Evolutionary conservation across 208 protist genomes (phyloP), one percentile per base, ranked within the genome.

Genomic region (Trypanosoma grayi): DNA sequence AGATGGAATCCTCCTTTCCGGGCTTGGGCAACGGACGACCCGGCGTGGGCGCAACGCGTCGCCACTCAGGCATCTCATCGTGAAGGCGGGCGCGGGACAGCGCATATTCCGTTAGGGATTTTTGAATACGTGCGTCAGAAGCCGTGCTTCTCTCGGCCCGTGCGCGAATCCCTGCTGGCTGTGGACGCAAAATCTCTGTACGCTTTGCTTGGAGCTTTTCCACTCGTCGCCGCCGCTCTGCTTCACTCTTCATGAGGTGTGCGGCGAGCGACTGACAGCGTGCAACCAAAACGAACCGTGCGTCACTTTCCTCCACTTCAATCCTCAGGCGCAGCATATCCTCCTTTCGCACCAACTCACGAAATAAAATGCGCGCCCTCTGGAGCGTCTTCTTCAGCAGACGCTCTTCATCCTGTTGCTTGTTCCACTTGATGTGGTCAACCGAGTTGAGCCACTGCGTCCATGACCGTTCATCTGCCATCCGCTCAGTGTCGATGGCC

Each of bases 281-380:
- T 2, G 33, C 33, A 6, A 51, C 39, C 2, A 36, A 22, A 5
- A 20, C 53, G 27, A 40, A 20, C 18, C 20, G 31, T 43, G 8
- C 22, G 11, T 66, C 51, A 40, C 7, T 31, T 50, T 66, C 60
- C 31, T 57, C 60, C 14, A 51, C 47, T 28, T 57, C 60, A 39
- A 66, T 31, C 31, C 50, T 48, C 31, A 59, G 24, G 13, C 60
- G 47, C 30, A 18, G 8, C n/a, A 57, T 6, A 27, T 66, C 60
- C 37, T 66, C 60, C 31, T 66, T 44, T 8, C 60, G 60, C 20
- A 40, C 4, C 31, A 66, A 41, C 33, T 69, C 63, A 54, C 63
- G 51, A 47, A 56, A 46, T 16, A 52, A 36, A 51, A 69, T 60
- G 36, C 63, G 63, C 27, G 16, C 40, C 53, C 46, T 69, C 43